Evolutionary conservation across 306 rosid genomes (phyloP).

Genomic region (Quercus robur): DNA sequence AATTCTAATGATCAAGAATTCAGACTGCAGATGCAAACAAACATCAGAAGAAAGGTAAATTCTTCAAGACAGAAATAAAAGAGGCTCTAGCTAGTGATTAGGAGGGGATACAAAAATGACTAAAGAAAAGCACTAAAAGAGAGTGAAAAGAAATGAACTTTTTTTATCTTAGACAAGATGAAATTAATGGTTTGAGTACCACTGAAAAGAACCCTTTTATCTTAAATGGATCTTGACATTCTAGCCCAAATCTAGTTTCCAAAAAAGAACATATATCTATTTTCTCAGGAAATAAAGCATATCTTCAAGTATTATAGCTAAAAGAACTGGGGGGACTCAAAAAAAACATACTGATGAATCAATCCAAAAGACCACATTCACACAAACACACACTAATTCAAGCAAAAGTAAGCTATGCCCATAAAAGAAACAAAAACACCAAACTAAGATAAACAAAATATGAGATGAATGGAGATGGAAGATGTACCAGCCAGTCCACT

Average conservation of each 20-base stretch:
- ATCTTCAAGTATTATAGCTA: not conserved
- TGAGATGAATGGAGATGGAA: slow-evolving; percentile 4
- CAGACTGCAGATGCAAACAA: not conserved
- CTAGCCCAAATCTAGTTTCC: not conserved
- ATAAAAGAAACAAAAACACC: not conserved
- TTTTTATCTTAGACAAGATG: not conserved
- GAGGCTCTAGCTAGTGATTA: not conserved
- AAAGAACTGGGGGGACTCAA: not conserved
- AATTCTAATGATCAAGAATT: not conserved
- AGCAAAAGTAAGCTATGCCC: not conserved
- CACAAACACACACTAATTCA: not conserved
- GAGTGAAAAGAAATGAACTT: not conserved
- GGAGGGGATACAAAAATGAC: not conserved
- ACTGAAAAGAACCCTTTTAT: too few relatives aligned
- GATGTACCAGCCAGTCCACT: slow-evolving; percentile 43
- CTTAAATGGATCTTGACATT: not conserved
- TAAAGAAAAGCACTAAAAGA: not conserved
- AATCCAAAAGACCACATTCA: not conserved
- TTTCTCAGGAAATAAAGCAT: not conserved
- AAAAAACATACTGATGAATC: not conserved
- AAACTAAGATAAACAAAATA: slow-evolving; percentile 8
- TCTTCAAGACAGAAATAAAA: not conserved
- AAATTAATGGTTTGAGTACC: not conserved
- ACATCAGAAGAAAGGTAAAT: not conserved
- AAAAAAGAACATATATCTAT: not conserved